Base-by-base conservation (phyloP, 768 basidiomycete species). In the Panellus pusillus region DNA sequence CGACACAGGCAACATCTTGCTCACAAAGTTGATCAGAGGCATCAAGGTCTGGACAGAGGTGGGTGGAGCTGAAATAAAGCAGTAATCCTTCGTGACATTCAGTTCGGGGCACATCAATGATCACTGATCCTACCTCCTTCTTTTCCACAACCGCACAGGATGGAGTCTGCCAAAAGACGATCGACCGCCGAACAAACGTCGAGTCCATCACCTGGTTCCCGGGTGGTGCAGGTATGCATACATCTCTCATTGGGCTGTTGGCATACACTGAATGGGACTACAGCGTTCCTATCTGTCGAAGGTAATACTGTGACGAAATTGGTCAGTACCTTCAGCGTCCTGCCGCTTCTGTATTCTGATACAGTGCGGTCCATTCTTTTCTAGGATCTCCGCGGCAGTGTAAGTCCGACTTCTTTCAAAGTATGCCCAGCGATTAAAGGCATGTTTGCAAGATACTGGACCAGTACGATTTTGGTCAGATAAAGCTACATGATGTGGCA, bases 11-110 rank as follows among this genome's bases (percentile, higher is more conserved):
- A 75, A 76, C 45, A 66, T 75, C 42, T 71, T 91, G 7, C 67
- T 91, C 9, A 88, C 87, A 2, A 88, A 86, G 68, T 74, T 86
- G 44, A 72, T 70, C 39, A 76, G 82, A 50, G 82, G 80, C 11
- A 74, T 89, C 55, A 89, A 88, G 68, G 72, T 89, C 32, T 91
- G 88, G 88, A 83, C 79, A 11, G 80, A 84, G 72, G 87, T 86
- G 49, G 40, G 75, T 68, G 28, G 27, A 43, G 27, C 24, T 40
- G 32, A 47, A 50, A 37, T 31, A 12, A 31, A 13, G 44, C 39
- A 29, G 38, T 29, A 28, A 19, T 47, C 47, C 32, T 47, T 44
- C n/a, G 24, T 43, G 48, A 36, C 52, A 46, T 59, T 35, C 41
- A 44, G 46, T 38, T 45, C 17, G 29, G 13, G 12, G 15, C 49